Percentiles rank a stretch among this genome's conserved stretches.
phyloP scores from a whole-genome alignment of 2,329 filamentous ascomycete species.

The Cladophialophora psammophila region DNA sequence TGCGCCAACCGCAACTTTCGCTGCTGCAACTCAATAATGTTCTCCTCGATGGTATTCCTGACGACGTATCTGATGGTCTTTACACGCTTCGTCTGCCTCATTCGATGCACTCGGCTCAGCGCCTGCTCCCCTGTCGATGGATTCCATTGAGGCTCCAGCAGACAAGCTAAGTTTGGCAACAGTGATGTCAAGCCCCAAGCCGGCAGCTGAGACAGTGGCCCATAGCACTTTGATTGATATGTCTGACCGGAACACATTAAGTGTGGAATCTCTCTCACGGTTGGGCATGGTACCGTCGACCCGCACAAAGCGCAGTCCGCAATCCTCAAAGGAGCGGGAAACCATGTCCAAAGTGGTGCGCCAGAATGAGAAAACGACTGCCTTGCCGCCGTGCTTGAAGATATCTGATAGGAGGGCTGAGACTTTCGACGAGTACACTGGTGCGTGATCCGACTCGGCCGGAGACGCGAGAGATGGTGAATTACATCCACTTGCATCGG shows the following conservation, averaged over 20 bases:
- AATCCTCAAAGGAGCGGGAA: not conserved
- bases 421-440: not conserved
- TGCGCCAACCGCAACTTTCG: not conserved
- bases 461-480: not conserved
- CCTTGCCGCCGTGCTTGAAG: not conserved
- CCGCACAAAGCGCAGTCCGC: not conserved
- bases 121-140: conserved; percentile 25
- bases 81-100: conserved; percentile 36
- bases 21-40: conserved; percentile 9
- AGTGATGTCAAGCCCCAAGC: conserved; percentile 23
- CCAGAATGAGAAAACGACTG: conserved; percentile 1
- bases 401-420: not conserved
- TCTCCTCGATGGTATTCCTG: conserved; percentile 31
- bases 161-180: conserved; percentile 18
- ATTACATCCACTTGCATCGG: not conserved
- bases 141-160: conserved; percentile 29
- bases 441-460: not conserved
- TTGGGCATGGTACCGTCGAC: not conserved
- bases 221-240: not conserved
- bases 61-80: conserved; percentile 35
- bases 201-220: not conserved
- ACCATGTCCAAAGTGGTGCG: not conserved
- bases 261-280: not conserved
- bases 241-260: not conserved
- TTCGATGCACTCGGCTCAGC: conserved; percentile 17